phyloP scores from a whole-genome alignment of 768 basidiomycete species.

The Pleurotus cornucopiae region DNA sequence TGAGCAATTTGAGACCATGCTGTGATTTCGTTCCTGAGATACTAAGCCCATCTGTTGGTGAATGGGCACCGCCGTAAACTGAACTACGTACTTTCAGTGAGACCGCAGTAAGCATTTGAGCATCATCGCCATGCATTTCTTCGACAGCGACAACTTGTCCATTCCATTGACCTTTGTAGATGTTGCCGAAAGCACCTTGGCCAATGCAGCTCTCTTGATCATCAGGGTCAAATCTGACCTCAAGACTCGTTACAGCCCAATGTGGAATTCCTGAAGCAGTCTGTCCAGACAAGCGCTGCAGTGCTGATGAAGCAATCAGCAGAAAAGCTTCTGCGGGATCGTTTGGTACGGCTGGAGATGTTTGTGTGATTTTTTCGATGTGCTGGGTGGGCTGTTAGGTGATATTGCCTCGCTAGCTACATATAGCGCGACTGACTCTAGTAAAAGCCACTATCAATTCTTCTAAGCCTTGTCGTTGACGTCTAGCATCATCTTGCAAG shows the following conservation, averaged over 20 bases:
- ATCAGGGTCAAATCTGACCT: slow-evolving; percentile 16
- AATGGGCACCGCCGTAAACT: not conserved
- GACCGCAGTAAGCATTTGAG: not conserved
- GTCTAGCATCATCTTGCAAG: slow-evolving; percentile 13
- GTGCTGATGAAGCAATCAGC: slow-evolving; percentile 10
- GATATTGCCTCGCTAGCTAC: not conserved
- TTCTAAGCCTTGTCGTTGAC: slow-evolving; percentile 11
- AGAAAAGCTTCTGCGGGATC: slow-evolving; percentile 15
- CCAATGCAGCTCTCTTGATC: not conserved
- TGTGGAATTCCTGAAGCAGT: slow-evolving; percentile 12
- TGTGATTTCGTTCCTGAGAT: slow-evolving; percentile 21
- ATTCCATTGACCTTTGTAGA: slow-evolving; percentile 3
- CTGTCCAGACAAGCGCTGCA: slow-evolving; percentile 13
- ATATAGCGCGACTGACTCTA: slow-evolving; percentile 12
- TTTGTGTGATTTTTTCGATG: slow-evolving; percentile 1
- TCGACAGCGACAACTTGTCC: slow-evolving; percentile 6
- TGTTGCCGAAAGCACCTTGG: slow-evolving; percentile 5
- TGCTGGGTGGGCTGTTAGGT: slow-evolving; percentile 5
- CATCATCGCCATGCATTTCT: slow-evolving; percentile 1
- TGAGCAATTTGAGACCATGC: slow-evolving; percentile 30
- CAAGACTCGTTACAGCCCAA: slow-evolving; percentile 22
- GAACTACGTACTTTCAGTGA: not conserved
- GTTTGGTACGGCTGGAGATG: not conserved
- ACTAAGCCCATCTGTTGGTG: not conserved
- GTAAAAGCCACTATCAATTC: slow-evolving; percentile 15